Percentiles rank a stretch among this genome's conserved stretches.
Conservation (phyloP, 2,329 filamentous ascomycete genomes). For the Colletotrichum sp. region DNA sequence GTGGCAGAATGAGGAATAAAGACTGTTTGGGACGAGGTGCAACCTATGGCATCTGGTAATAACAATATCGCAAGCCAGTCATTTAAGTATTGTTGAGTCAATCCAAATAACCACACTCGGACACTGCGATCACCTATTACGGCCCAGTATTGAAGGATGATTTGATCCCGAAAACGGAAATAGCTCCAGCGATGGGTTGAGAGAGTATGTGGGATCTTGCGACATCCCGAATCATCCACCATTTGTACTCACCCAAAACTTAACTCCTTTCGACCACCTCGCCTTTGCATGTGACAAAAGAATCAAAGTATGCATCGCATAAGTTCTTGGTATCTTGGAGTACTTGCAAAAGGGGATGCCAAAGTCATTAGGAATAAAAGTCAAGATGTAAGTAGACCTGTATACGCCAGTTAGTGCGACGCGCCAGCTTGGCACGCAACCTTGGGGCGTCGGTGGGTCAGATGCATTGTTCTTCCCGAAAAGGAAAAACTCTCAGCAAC, state of each 20-base stretch:
- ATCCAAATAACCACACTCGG: not conserved
- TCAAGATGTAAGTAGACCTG: not conserved
- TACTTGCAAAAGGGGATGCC: not conserved
- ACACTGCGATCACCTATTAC: not conserved
- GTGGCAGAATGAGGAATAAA: not conserved
- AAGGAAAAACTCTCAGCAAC: not conserved
- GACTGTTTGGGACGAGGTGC: not conserved
- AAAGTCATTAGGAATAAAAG: not conserved
- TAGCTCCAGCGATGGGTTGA: not conserved
- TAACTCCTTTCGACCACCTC: not conserved
- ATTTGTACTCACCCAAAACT: not conserved
- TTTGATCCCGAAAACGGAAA: not conserved
- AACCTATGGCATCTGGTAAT: not conserved
- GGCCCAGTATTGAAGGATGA: not conserved
- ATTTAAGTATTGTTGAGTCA: not conserved
- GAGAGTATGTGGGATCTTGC: not conserved
- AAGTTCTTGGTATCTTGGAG: not conserved
- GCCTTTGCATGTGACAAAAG: not conserved
- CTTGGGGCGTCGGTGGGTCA: not conserved
- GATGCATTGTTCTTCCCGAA: not conserved
- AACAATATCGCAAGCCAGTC: not conserved
- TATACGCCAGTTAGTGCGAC: not conserved
- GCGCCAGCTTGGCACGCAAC: not conserved
- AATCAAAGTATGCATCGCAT: not conserved
- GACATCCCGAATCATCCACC: not conserved